Conservation (phyloP, 2,329 filamentous ascomycete genomes). For the Cladosporium sp. region DNA sequence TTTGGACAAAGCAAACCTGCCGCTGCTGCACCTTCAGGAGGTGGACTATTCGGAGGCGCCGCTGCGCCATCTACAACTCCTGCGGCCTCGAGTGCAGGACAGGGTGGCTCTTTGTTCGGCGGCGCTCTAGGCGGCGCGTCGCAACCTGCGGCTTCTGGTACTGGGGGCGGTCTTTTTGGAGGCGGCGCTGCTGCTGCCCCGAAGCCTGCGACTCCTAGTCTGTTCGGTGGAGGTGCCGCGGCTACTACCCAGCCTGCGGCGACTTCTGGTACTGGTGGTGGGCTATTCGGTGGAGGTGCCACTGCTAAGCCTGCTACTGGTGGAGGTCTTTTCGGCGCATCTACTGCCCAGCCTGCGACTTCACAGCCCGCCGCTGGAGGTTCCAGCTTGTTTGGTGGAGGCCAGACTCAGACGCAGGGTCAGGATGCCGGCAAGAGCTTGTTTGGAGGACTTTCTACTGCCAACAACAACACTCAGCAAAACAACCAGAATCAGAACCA, state of each 20-base stretch:
- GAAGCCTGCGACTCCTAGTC: conserved; percentile 10
- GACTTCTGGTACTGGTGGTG: not conserved
- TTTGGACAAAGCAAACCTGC: conserved; percentile 5
- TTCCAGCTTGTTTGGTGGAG: conserved; percentile 11
- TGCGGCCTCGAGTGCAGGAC: conserved; percentile 12
- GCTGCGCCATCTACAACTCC: not conserved
- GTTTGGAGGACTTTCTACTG: conserved; percentile 21
- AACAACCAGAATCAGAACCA: conserved; percentile 13
- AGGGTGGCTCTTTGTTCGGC: conserved; percentile 11
- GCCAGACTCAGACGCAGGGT: conserved; percentile 15
- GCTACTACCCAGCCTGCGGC: conserved; percentile 12
- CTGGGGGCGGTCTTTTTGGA: conserved; percentile 10
- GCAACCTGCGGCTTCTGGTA: conserved; percentile 5
- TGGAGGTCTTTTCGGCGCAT: conserved; percentile 12
- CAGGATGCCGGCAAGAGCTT: conserved; percentile 18
- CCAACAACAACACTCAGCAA: conserved; percentile 13
- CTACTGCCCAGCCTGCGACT: conserved; percentile 9
- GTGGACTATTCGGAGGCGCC: conserved; percentile 9
- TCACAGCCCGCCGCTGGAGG: conserved; percentile 12
- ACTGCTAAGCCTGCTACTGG: conserved; percentile 10
- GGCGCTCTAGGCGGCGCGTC: conserved; percentile 7
- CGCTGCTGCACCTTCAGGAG: conserved; percentile 10
- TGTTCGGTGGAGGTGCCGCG: conserved; percentile 13
- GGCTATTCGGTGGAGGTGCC: conserved; percentile 5
- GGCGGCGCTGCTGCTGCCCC: conserved; percentile 8